Percentiles rank a stretch among this genome's conserved stretches.
phyloP scores from a whole-genome alignment of 192 early-diverging fungal genomes.

The Mortierella antarctica region DNA sequence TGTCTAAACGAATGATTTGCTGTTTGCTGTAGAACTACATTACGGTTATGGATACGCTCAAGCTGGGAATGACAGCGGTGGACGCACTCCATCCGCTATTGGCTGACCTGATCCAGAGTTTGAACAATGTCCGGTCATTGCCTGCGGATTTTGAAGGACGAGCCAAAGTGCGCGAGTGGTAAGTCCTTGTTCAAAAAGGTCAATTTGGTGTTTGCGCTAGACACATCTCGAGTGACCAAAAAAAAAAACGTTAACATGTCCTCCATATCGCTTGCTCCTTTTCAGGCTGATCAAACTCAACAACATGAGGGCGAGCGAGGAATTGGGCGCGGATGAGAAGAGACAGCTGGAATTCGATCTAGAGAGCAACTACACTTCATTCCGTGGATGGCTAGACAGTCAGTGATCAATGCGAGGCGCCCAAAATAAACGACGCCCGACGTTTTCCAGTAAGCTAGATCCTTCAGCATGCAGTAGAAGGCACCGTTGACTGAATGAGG shows the following conservation, averaged over 20 bases:
- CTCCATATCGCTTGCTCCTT: background rate
- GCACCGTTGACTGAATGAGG: too few species aligned
- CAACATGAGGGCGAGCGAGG: slow-evolving; percentile 93
- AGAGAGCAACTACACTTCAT: slow-evolving; percentile 76
- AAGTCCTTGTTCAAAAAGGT: slow-evolving; percentile 8
- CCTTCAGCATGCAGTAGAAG: too few species aligned
- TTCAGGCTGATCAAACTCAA: slow-evolving; percentile 84
- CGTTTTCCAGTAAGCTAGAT: too few species aligned
- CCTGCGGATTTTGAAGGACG: slow-evolving; percentile 86
- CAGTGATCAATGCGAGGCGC: slow-evolving; percentile 12
- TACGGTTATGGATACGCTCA: slow-evolving; percentile 91
- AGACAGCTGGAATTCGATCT: slow-evolving; percentile 95
- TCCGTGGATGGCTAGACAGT: slow-evolving; percentile 63
- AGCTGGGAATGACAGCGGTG: slow-evolving; percentile 83
- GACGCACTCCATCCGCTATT: slow-evolving; percentile 93
- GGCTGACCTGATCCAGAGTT: slow-evolving; percentile 84
- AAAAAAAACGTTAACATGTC: background rate
- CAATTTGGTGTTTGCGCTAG: background rate
- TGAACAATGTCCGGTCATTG: slow-evolving; percentile 84
- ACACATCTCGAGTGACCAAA: background rate
- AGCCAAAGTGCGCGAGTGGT: slow-evolving; percentile 86
- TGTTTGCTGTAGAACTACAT: slow-evolving; percentile 78
- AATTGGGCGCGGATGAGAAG: slow-evolving; percentile 84
- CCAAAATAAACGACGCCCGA: background rate
- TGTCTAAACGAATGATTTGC: background rate